These are phyloP conservation scores for Tolypocladium tundrense DNA, from an alignment of 2,329 filamentous ascomycete genomes.

Conservation along the genomic window DNA sequence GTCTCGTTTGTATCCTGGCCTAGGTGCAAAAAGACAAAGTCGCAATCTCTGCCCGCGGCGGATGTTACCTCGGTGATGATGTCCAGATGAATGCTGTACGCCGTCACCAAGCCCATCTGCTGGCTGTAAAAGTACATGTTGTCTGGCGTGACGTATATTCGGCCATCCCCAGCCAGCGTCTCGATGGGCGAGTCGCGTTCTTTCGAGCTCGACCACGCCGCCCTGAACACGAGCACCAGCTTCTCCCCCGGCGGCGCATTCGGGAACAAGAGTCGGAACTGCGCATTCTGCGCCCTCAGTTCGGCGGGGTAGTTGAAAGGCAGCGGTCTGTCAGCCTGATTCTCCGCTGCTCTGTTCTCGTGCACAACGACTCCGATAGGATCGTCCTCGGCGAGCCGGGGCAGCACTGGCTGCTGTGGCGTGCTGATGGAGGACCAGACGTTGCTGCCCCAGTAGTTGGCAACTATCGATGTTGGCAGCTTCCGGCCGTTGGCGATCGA, in stretches of 20 bases:
- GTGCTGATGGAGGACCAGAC: constrained; percentile 48
- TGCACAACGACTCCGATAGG: constrained; percentile 30
- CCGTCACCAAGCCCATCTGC: constrained; percentile 80
- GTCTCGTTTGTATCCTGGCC: constrained; percentile 51
- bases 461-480: constrained; percentile 77
- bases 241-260: constrained; percentile 67
- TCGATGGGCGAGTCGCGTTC: constrained; percentile 30
- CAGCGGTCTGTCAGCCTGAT: constrained; percentile 43
- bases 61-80: constrained; percentile 82
- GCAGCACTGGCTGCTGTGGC: constrained; percentile 18
- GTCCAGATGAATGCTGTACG: constrained; percentile 65
- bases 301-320: constrained; percentile 71
- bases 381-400: constrained; percentile 25
- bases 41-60: constrained; percentile 80
- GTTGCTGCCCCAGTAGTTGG: constrained; percentile 87
- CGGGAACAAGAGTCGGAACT: constrained; percentile 88
- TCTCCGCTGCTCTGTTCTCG: constrained; percentile 16
- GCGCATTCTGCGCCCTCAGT: constrained; percentile 76
- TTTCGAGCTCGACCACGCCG: constrained; percentile 61
- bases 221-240: constrained; percentile 83
- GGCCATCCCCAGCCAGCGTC: constrained; percentile 50
- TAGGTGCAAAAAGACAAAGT: constrained; percentile 80
- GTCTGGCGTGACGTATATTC: constrained; percentile 77
- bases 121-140: constrained; percentile 96
- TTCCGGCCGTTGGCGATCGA: constrained; percentile 57